Evolutionary conservation across 345 rosid species (phyloP).

Genomic region (Eucalyptus leucophloia): DNA sequence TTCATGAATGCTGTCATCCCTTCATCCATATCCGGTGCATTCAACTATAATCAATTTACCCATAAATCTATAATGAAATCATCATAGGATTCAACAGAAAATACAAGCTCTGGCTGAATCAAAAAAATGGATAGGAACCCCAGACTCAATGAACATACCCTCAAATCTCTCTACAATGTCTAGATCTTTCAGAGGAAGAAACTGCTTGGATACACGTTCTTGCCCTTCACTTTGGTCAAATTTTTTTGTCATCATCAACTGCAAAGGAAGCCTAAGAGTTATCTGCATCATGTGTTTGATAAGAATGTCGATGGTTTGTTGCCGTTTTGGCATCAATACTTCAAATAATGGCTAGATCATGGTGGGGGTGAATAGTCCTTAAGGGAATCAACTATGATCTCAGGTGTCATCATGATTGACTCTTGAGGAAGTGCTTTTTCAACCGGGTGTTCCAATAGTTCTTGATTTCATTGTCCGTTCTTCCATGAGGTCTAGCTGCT

Average conservation of each 20-base stretch:
- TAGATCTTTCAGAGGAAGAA: neutral
- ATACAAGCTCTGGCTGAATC: neutral
- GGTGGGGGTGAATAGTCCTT: neutral
- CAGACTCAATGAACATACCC: neutral
- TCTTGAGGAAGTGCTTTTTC: neutral
- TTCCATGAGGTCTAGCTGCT: neutral
- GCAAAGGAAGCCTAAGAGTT: neutral
- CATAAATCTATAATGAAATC: neutral
- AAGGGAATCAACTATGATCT: neutral
- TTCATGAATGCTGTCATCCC: neutral
- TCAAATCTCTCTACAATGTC: neutral
- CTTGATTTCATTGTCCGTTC: neutral
- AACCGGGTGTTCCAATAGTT: neutral
- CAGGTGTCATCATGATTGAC: neutral
- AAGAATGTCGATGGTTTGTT: neutral
- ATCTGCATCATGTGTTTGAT: neutral
- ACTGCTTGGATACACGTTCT: neutral
- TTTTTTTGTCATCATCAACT: neutral
- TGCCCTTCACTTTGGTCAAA: neutral
- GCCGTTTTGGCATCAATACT: neutral
- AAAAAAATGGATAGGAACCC: neutral
- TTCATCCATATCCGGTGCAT: neutral
- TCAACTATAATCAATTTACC: neutral
- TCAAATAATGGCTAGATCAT: neutral
- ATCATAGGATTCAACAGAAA: neutral